phyloP scores from a whole-genome alignment of 2,329 filamentous ascomycete genomes.

The Rugonectria rugulosa region DNA sequence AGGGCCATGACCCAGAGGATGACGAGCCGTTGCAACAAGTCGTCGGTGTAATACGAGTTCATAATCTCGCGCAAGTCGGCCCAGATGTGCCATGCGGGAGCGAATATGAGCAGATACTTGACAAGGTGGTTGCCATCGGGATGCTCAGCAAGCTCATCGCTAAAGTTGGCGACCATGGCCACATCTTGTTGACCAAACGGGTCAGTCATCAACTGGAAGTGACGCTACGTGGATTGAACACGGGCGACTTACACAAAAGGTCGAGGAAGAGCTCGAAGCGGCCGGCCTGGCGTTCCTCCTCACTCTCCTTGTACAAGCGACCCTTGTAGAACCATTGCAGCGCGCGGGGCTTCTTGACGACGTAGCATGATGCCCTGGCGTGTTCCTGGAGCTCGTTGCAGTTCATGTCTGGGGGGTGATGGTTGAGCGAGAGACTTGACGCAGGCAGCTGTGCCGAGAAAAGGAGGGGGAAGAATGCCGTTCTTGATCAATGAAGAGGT shows the following conservation, averaged over 20 bases:
- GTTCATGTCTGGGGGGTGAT: conserved; percentile 41
- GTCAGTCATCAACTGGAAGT: not conserved
- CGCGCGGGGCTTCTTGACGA: conserved; percentile 48
- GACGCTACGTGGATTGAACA: no score
- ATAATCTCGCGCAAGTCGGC: conserved; percentile 58
- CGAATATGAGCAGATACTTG: conserved; percentile 57
- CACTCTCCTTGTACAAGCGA: conserved; percentile 49
- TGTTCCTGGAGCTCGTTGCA: conserved; percentile 47
- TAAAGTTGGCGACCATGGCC: conserved; percentile 59
- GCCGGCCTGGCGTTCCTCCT: conserved; percentile 53
- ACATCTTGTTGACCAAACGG: conserved; percentile 44
- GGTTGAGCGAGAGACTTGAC: not conserved
- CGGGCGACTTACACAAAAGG: conserved; percentile 47
- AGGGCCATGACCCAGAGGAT: conserved; percentile 61
- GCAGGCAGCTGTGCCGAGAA: not conserved
- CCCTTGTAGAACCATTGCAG: conserved; percentile 56
- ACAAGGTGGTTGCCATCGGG: conserved; percentile 52
- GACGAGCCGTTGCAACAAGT: conserved; percentile 54
- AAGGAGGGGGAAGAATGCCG: not conserved
- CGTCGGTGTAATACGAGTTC: conserved; percentile 61
- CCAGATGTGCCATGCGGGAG: conserved; percentile 60
- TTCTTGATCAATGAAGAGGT: no score
- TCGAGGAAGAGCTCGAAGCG: conserved; percentile 60
- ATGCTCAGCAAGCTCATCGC: conserved; percentile 55
- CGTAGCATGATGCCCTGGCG: conserved; percentile 41